A percentile compares a stretch with the other conserved stretches of the same genome.
These are phyloP conservation scores for Colletotrichum cereale DNA, from an alignment of 2,329 filamentous ascomycete species.

Conservation along the genomic window DNA sequence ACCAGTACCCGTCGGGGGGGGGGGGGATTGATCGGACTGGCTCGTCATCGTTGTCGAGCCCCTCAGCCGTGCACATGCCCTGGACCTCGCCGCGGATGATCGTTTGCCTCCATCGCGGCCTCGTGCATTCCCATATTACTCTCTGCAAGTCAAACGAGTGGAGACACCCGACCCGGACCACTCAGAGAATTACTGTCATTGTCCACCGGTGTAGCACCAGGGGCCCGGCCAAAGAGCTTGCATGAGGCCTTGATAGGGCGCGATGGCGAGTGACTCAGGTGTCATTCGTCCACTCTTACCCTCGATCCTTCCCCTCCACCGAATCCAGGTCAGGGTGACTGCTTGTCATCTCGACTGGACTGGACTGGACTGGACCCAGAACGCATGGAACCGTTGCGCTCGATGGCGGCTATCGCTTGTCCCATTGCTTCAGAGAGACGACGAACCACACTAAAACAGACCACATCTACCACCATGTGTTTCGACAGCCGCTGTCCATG, in stretches of 20 bases:
- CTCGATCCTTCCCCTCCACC: background rate
- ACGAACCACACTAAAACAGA: constrained; percentile 10
- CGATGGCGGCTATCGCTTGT: constrained; percentile 33
- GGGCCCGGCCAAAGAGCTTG: constrained; percentile 23
- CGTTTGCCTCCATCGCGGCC: constrained; percentile 10
- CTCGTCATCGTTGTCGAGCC: background rate
- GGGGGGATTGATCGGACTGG: background rate
- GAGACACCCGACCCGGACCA: background rate
- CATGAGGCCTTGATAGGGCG: constrained; percentile 14
- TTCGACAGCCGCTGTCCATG: constrained; percentile 36
- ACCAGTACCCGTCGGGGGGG: constrained; percentile 25
- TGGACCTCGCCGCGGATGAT: constrained; percentile 2
- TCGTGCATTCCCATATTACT: constrained; percentile 2
- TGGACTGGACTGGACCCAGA: background rate
- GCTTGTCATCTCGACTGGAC: background rate
- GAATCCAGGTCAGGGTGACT: background rate
- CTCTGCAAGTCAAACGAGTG: constrained; percentile 22
- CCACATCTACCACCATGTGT: constrained; percentile 25
- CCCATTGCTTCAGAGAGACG: constrained; percentile 15
- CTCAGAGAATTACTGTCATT: background rate
- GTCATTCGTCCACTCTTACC: background rate
- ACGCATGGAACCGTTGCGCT: constrained; percentile 19
- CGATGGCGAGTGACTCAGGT: constrained; percentile 32
- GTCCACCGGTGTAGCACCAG: background rate
- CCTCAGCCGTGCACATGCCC: background rate